These are phyloP conservation scores for Ustilago trichophora DNA, from an alignment of 1,284 basidiomycete genomes.

Conservation along the genomic window DNA sequence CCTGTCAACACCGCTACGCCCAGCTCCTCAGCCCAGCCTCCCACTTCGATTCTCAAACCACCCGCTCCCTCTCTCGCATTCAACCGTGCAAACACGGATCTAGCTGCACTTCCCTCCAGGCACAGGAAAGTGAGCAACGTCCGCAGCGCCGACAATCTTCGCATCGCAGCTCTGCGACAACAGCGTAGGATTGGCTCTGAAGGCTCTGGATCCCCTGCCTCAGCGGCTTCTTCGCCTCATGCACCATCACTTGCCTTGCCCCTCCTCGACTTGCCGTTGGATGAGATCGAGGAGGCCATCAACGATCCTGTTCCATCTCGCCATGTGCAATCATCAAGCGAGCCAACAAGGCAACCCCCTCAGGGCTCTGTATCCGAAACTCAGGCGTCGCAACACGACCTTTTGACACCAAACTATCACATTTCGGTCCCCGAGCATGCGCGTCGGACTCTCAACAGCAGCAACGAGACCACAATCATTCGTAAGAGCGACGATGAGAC, in stretches of 20 bases:
- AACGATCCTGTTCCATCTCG: neutral
- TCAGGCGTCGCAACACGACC: neutral
- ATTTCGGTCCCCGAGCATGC: neutral
- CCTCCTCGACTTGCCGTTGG: conserved; percentile 30
- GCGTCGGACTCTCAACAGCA: conserved; percentile 16
- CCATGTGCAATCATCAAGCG: neutral
- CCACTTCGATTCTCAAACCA: conserved; percentile 13
- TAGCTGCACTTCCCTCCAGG: neutral
- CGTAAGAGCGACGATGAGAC: conserved; percentile 7
- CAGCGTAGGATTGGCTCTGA: conserved; percentile 28
- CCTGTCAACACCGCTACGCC: neutral
- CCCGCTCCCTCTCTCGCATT: neutral
- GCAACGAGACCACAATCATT: conserved; percentile 34
- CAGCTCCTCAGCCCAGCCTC: conserved; percentile 5
- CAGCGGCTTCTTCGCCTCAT: neutral
- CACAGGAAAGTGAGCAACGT: conserved; percentile 8
- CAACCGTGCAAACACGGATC: neutral
- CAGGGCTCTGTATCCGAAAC: neutral
- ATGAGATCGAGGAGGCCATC: conserved; percentile 31
- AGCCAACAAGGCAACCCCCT: neutral
- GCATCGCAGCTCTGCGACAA: conserved; percentile 23
- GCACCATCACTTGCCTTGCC: conserved; percentile 5
- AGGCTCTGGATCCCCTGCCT: conserved; percentile 8
- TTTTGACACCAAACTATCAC: neutral
- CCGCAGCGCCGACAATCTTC: conserved; percentile 38